Evolutionary conservation across 805 yeast species (phyloP).

Genomic region (Schizosaccharomyces cryophilus): DNA sequence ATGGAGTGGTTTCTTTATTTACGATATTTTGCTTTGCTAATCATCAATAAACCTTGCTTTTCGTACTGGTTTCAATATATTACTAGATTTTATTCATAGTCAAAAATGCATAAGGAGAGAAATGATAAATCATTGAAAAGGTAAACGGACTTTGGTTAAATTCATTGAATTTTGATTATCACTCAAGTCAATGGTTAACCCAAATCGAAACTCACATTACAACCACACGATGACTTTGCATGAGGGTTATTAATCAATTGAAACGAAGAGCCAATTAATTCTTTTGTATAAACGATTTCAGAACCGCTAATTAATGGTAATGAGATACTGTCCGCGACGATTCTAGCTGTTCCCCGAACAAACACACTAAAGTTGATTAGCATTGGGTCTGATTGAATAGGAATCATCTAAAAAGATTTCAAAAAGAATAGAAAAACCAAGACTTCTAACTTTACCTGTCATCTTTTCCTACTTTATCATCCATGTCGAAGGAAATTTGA

Average conservation of each 20-base stretch:
- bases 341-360: slow-evolving; percentile 41
- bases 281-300: slow-evolving; percentile 69
- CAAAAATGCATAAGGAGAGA: too few relatives aligned
- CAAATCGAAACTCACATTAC: slow-evolving; percentile 1
- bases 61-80: too few relatives aligned
- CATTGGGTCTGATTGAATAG: too few relatives aligned
- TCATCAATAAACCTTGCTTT: too few relatives aligned
- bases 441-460: slow-evolving; percentile 14
- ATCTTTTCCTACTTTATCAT: slow-evolving; percentile 9
- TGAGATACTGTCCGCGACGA: slow-evolving; percentile 59
- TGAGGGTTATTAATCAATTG: slow-evolving; percentile 78
- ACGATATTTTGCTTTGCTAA: too few relatives aligned
- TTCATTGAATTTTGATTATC: neutral
- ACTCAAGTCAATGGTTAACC: neutral
- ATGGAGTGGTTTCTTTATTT: too few relatives aligned
- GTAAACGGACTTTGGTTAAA: too few relatives aligned
- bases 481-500: slow-evolving; percentile 27
- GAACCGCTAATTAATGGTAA: slow-evolving; percentile 64
- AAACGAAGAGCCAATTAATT: slow-evolving; percentile 82
- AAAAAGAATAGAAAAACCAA: too few relatives aligned
- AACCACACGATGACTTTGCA: slow-evolving; percentile 55
- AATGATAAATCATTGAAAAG: neutral
- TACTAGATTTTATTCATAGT: too few relatives aligned
- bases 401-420: too few relatives aligned
- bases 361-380: slow-evolving; percentile 24